Base-by-base conservation (phyloP, 306 rosid species). In the Acacia crassicarpa region DNA sequence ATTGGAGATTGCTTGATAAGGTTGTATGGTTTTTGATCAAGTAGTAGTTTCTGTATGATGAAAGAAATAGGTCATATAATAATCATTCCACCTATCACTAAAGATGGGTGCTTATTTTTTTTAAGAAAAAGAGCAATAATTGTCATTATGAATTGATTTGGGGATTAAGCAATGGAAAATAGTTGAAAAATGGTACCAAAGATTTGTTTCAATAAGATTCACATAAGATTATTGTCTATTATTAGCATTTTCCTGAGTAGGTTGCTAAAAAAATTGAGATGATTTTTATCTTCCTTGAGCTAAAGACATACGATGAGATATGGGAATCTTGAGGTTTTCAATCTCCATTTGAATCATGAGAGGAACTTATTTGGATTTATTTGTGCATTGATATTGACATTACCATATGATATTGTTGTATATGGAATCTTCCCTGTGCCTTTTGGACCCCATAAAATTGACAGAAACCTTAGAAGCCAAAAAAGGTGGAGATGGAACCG, bases 311-410 rank as follows among this genome's bases (percentile, higher is more conserved):
- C 43, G 62, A 51, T 23, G n/a, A 80, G 78, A 86, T 66, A 68
- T 83, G 74, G 56, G 62, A 72, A 85, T 75, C 53, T 25, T 44
- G 25, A 44, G 23, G 15, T 40, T 65, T 78, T 74, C 74, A 51
- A 72, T 81, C 59, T 72, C 61, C 80, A 84, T 72, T 84, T 79
- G 84, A 88, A 72, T 80, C 63, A 70, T 43, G 41, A 58, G 76
- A 78, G 72, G 77, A 17, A 71, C 62, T 72, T 27, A 81, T 58
- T 35, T 51, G 82, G 66, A 44, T 45, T 71, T 27, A 62, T 33
- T 61, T 62, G 16, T 22, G 12, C 51, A 66, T 62, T 75, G 78
- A 51, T 40, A 58, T 23, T n/a, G 79, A 78, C 75, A 33, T 68
- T 72, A 5, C 38, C 40, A 61, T 61, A 77, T 43, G 9, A 54